Percentiles rank a stretch among this genome's conserved stretches.
Conservation (phyloP, 2,329 filamentous ascomycete genomes). For the Rachicladosporium sp. region DNA sequence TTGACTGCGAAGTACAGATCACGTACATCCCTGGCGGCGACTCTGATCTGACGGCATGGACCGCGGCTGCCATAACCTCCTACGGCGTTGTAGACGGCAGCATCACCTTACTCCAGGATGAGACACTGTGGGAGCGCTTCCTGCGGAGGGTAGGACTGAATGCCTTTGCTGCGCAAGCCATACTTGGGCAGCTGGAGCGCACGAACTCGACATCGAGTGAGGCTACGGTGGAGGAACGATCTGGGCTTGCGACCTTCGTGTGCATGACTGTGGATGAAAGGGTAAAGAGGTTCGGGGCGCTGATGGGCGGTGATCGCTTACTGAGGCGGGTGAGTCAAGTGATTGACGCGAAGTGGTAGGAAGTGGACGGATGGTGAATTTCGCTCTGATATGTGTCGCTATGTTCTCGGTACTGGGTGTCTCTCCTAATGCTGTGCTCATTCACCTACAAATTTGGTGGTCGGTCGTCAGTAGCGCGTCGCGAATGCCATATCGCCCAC, state of each 20-base stretch:
- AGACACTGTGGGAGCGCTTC: slow-evolving; percentile 57
- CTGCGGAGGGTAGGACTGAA: slow-evolving; percentile 56
- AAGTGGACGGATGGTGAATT: neutral
- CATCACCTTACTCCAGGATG: slow-evolving; percentile 29
- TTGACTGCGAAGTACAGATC: slow-evolving; percentile 27
- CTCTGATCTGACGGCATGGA: slow-evolving; percentile 22
- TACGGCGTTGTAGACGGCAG: slow-evolving; percentile 22
- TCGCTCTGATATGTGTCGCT: neutral
- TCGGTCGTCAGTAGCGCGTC: too few species aligned
- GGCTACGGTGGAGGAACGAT: slow-evolving; percentile 13
- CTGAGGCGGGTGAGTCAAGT: slow-evolving; percentile 39
- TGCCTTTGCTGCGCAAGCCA: slow-evolving; percentile 54
- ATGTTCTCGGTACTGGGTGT: too few species aligned
- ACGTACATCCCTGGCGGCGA: slow-evolving; percentile 33
- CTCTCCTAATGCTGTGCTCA: too few species aligned
- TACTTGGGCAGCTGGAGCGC: slow-evolving; percentile 34
- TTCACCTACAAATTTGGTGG: too few species aligned
- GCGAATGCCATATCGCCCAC: too few species aligned
- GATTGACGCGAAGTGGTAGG: slow-evolving; percentile 35
- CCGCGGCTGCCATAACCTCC: slow-evolving; percentile 32
- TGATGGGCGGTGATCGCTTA: slow-evolving; percentile 44
- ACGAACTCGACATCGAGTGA: slow-evolving; percentile 7
- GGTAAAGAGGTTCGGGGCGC: slow-evolving; percentile 34
- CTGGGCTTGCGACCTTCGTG: slow-evolving; percentile 44
- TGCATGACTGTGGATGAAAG: slow-evolving; percentile 43